Percentiles rank a stretch among this genome's conserved stretches.
phyloP scores from a whole-genome alignment of 352 stramenopile genomes.

The Phytophthora constricta region DNA sequence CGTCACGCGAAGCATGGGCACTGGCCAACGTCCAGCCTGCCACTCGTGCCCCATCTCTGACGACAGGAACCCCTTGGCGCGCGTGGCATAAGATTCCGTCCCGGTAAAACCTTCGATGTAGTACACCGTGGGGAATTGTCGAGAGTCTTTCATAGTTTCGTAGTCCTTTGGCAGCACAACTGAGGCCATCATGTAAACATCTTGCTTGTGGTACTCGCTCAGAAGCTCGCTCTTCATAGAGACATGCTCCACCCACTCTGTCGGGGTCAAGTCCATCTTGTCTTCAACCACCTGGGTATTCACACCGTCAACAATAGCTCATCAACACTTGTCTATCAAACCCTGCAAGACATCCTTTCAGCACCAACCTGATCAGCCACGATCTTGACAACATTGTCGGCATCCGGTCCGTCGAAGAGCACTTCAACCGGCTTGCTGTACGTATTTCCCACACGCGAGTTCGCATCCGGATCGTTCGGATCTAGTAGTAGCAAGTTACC shows the following conservation, averaged over 20 bases:
- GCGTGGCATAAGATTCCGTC: constrained; percentile 65
- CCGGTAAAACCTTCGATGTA: constrained; percentile 84
- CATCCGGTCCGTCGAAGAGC: constrained; percentile 32
- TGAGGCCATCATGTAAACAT: constrained; percentile 74
- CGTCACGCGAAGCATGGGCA: constrained; percentile 74
- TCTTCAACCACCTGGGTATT: constrained; percentile 45
- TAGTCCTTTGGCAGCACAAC: constrained; percentile 72
- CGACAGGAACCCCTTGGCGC: constrained; percentile 63
- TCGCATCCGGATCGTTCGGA: constrained; percentile 70
- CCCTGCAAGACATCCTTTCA: background rate
- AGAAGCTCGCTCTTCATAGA: constrained; percentile 74
- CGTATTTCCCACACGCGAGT: constrained; percentile 63
- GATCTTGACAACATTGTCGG: constrained; percentile 49
- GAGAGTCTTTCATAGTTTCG: constrained; percentile 27
- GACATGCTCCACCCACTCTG: constrained; percentile 70
- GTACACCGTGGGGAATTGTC: constrained; percentile 69
- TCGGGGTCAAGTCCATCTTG: constrained; percentile 53
- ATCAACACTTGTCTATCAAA: background rate
- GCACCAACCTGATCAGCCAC: constrained; percentile 53
- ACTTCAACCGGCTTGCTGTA: constrained; percentile 64
- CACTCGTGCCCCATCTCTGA: constrained; percentile 71
- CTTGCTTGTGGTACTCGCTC: constrained; percentile 68
- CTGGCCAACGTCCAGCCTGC: constrained; percentile 59
- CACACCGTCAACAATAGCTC: background rate
- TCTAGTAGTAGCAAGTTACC: no score